Percentiles rank a stretch among this genome's conserved stretches.
phyloP scores from a whole-genome alignment of 2,329 filamentous ascomycete genomes.

The Cucurbitaria berberidis region DNA sequence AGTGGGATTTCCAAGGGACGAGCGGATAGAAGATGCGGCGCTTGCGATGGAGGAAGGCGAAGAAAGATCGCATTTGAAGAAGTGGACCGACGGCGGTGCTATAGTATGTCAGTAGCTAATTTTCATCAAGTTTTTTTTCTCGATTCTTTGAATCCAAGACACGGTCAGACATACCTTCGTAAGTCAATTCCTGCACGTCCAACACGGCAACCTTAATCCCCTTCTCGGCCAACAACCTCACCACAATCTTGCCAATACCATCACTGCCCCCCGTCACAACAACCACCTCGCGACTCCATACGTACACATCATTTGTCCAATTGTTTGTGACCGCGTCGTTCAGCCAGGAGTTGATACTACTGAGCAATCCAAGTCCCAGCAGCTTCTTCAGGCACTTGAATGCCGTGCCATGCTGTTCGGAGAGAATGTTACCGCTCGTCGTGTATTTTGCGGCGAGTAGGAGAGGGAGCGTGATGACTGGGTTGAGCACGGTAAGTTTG shows the following conservation, averaged over 20 bases:
- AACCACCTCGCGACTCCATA: slow-evolving; percentile 73
- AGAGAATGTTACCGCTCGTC: slow-evolving; percentile 63
- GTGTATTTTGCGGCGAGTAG: slow-evolving; percentile 69
- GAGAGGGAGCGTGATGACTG: slow-evolving; percentile 67
- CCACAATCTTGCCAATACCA: slow-evolving; percentile 73
- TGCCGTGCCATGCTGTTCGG: slow-evolving; percentile 56
- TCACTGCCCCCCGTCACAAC: slow-evolving; percentile 76
- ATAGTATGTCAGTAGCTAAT: slow-evolving; percentile 12
- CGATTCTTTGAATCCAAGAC: not conserved
- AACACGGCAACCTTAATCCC: slow-evolving; percentile 73
- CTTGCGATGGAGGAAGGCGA: slow-evolving; percentile 60
- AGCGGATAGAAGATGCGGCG: slow-evolving; percentile 61
- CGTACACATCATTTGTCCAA: slow-evolving; percentile 61
- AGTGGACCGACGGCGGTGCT: slow-evolving; percentile 64
- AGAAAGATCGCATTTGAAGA: slow-evolving; percentile 74
- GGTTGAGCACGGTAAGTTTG: slow-evolving; percentile 68
- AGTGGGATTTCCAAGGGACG: slow-evolving; percentile 67
- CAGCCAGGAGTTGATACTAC: slow-evolving; percentile 58
- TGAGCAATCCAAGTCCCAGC: slow-evolving; percentile 59
- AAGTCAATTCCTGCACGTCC: slow-evolving; percentile 69
- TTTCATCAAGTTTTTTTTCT: not conserved
- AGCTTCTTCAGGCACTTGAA: slow-evolving; percentile 62
- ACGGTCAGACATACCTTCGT: slow-evolving; percentile 44
- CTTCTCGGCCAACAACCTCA: slow-evolving; percentile 67
- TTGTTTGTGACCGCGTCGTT: slow-evolving; percentile 60